Base-by-base conservation (phyloP, 352 stramenopile genomes). In the Pythium biforme region DNA sequence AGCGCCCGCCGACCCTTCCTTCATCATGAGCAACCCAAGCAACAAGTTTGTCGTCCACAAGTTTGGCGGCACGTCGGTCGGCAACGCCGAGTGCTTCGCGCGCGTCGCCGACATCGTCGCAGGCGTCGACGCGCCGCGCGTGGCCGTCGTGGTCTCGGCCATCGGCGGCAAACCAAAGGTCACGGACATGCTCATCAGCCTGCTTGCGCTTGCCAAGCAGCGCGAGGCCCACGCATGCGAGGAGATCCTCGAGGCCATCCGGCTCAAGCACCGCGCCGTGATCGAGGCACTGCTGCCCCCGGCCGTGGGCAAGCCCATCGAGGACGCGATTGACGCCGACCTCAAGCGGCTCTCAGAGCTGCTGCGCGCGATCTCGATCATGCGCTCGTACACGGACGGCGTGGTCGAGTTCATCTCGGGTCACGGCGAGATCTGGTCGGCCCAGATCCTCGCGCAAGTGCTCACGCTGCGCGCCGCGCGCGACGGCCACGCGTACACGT, bases 121-220 rank as follows among this genome's bases (percentile, higher is more conserved):
- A 34, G 62, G 57, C 25, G 26, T 88, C 37, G 49, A 71, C n/a
- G 64, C 70, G 23, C 67, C 77, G 56, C 73, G 76, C 57, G 74
- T 95, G 57, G 86, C 86, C 19, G 86, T 95, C 55, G 95, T 98
- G 33, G 93, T 98, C 26, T 98, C 90, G 0, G 96, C 96, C 54
- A 98, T 98, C 75, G 96, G 96, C 55, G 96, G 95, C 48, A 98
- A 98, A 70, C 95, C 95, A 55, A 98, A 99, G 73, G 86, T 97
- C 51, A 98, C 95, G 4, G 95, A 98, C 80, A 74, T 98, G 71
- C 84, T 99, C 48, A 92, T 99, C 63, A 78, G 84, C 26, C 77
- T 96, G 51, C 90, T 98, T 15, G 67, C 82, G 50, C 72, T 95
- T 40, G 94, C 94, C 46, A 96, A 97, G 59, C 73, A 83, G 66